Conservation (phyloP, 495 filamentous ascomycete genomes). For the Neurospora discreta region DNA sequence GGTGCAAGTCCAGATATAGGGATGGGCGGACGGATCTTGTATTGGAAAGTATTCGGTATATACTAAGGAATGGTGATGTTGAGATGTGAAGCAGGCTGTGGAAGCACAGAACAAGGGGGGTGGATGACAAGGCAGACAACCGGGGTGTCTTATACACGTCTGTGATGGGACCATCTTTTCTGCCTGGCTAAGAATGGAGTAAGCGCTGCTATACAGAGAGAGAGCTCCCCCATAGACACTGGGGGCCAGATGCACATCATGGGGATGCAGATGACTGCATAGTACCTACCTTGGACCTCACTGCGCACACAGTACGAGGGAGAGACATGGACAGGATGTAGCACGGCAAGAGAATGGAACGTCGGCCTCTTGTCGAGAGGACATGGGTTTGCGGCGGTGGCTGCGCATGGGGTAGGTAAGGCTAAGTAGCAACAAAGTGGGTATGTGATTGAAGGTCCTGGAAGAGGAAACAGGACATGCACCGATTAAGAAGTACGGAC, state of each 20-base stretch:
- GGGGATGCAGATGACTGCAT: conserved; percentile 2
- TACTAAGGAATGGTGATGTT: conserved; percentile 3
- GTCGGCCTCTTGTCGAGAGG: not conserved
- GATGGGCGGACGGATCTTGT: conserved; percentile 10
- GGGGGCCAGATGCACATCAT: conserved; percentile 21
- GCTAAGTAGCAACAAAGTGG: not conserved
- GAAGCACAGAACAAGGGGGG: conserved; percentile 11
- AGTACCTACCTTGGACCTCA: not conserved
- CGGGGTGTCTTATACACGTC: conserved; percentile 22
- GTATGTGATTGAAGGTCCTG: not conserved
- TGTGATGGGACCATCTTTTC: conserved; percentile 14
- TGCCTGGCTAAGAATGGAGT: conserved; percentile 28
- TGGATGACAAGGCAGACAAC: conserved; percentile 18
- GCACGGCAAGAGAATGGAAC: not conserved
- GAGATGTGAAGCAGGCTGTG: conserved; percentile 17
- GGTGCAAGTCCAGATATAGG: conserved; percentile 20
- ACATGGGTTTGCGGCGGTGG: not conserved
- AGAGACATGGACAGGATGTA: not conserved
- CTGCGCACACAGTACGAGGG: not conserved
- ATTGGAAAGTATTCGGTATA: conserved; percentile 7
- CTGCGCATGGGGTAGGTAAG: not conserved
- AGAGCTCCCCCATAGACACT: conserved; percentile 12
- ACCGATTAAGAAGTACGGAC: not conserved
- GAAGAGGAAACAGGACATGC: not conserved
- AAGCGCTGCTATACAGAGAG: conserved; percentile 11